Evolutionary conservation across 1,284 basidiomycete genomes (phyloP).

Genomic region (Sphaerobolus stellatus): DNA sequence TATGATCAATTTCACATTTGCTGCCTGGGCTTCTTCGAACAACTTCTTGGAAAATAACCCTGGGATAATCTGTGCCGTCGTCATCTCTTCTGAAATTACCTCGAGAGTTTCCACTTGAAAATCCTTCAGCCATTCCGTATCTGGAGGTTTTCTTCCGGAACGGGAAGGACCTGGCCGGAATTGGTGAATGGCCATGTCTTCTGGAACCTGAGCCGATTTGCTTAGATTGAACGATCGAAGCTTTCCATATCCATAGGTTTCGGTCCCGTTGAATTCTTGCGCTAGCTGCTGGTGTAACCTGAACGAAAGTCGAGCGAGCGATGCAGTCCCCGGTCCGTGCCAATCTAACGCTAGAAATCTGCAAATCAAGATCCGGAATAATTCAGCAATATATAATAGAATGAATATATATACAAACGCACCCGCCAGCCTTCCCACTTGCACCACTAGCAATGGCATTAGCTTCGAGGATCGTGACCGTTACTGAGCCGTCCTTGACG

Average conservation of each 20-base stretch:
- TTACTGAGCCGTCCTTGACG: slow-evolving; percentile 8
- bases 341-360: slow-evolving; percentile 63
- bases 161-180: too few species aligned
- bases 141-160: too few species aligned
- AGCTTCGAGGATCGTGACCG: slow-evolving; percentile 42
- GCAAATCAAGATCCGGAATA: background rate
- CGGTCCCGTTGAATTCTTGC: slow-evolving; percentile 45
- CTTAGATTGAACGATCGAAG: slow-evolving; percentile 11
- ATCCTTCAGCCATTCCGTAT: slow-evolving; percentile 5
- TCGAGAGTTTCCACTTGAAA: slow-evolving; percentile 19
- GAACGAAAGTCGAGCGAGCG: slow-evolving; percentile 57
- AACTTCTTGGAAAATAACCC: slow-evolving; percentile 52
- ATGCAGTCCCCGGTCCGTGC: slow-evolving; percentile 50
- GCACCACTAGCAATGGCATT: slow-evolving; percentile 51
- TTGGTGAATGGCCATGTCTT: too few species aligned
- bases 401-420: background rate
- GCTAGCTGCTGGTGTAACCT: slow-evolving; percentile 57
- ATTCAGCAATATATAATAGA: background rate
- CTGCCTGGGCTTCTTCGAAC: slow-evolving; percentile 41
- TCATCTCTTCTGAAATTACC: slow-evolving; percentile 33
- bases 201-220: background rate
- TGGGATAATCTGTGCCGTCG: slow-evolving; percentile 54
- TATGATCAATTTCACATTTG: slow-evolving; percentile 40
- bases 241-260: slow-evolving; percentile 58
- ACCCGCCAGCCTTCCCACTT: slow-evolving; percentile 60